Base-by-base conservation (phyloP, 2,329 filamentous ascomycete genomes). In the Rutstroemia sydowiana region DNA sequence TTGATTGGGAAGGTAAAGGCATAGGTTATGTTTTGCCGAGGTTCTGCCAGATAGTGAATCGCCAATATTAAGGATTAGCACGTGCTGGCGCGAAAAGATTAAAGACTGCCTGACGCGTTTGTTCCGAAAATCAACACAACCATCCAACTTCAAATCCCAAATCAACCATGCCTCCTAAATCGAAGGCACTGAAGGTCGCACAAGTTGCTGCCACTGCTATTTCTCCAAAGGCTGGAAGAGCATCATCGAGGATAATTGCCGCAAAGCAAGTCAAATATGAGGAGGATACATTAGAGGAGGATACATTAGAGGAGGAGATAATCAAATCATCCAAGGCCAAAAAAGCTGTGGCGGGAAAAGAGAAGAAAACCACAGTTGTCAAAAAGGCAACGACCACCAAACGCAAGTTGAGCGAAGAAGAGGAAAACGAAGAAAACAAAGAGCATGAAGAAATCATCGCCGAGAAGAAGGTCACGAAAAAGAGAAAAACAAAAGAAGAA, bases 401-500 rank as follows among this genome's bases (percentile, higher is more conserved):
- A 54, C 58, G 62, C 10, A 66, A 63, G 46, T 54, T 55, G 14
- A 60, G 61, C 53, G 34, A 59, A 39, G 51, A 64, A 47, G 48
- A 63, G 34, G 51, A 61, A 21, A 53, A 59, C 44, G 55, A 60
- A n/a, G 52, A 57, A 18, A 54, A 55, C 28, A 51, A 47, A 31
- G 57, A 58, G n/a, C 43, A 51, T 5, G 30, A 13, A 30, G 31
- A 21, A 8, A 14, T 13, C 30, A n/a, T 26, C 3, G 51, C 52
- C 4, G 59, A 57, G 3, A 57, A 59, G 20, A 63, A 63, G 37
- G 40, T 41, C 3, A 61, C 55, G 23, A 67, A 68, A 45, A 79
- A 77, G 62, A 68, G 72, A 13, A 82, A 79, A 63, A 75, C 75
- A 36, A 78, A 81, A 58, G 74, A 78, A 59, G 76, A 80, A 54